phyloP scores from a whole-genome alignment of 2,329 filamentous ascomycete species.

The Xylaria sp. region DNA sequence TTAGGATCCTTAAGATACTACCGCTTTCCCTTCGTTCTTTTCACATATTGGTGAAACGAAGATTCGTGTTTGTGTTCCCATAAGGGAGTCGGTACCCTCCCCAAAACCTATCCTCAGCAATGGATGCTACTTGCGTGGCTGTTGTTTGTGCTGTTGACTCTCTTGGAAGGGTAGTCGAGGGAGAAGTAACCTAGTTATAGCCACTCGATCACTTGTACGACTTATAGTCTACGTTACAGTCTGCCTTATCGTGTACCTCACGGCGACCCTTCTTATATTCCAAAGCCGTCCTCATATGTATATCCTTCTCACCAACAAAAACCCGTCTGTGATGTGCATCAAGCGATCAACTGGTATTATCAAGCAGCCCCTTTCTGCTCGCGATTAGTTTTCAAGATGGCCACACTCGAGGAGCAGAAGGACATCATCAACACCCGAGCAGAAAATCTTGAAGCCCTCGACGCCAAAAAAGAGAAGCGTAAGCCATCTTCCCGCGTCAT shows the following conservation, averaged over 20 bases:
- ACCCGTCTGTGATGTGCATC: neutral
- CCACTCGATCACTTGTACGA: neutral
- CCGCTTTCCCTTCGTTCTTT: neutral
- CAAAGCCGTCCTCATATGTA: neutral
- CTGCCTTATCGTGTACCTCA: neutral
- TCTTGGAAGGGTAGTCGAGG: neutral
- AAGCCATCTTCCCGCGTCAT: neutral
- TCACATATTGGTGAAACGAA: neutral
- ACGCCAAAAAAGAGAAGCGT: neutral
- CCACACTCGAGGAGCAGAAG: neutral
- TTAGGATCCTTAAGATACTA: neutral
- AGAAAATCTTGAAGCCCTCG: neutral
- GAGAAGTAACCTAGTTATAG: neutral
- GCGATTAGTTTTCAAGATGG: neutral
- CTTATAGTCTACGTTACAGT: slow-evolving; percentile 2
- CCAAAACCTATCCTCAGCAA: neutral
- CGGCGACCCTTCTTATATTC: neutral
- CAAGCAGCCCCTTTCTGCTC: neutral
- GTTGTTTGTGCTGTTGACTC: neutral
- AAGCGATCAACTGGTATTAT: neutral
- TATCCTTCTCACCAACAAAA: neutral
- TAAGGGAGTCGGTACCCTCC: neutral
- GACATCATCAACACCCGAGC: neutral
- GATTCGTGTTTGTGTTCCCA: neutral
- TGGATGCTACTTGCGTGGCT: neutral